phyloP scores from a whole-genome alignment of 306 rosid genomes.

The Prunus fruticosa region DNA sequence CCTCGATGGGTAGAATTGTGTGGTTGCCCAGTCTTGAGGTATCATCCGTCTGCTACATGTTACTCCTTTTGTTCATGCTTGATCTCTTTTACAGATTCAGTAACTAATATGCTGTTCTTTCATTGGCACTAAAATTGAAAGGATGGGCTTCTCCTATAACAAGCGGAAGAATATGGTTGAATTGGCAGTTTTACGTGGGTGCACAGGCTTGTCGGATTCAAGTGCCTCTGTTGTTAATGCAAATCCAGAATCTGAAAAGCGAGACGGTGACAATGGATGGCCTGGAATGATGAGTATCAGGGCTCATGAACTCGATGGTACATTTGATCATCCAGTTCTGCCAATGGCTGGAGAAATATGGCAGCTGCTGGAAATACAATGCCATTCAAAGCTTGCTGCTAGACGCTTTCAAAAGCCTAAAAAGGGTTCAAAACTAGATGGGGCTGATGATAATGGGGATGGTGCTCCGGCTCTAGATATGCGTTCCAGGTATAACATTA shows the following conservation, averaged over 20 bases:
- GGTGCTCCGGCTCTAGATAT: conserved; percentile 58
- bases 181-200: conserved; percentile 87
- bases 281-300: conserved; percentile 99
- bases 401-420: conserved; percentile 87
- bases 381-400: conserved; percentile 93
- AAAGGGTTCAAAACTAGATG: conserved; percentile 78
- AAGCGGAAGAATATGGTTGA: conserved; percentile 94
- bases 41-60: conserved; percentile 19
- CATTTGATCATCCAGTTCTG: conserved; percentile 95
- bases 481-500: conserved; percentile 65
- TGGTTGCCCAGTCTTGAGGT: conserved; percentile 95
- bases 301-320: conserved; percentile 92
- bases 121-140: conserved; percentile 29
- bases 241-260: conserved; percentile 66
- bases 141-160: conserved; percentile 96
- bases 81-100: conserved; percentile 18
- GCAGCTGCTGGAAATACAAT: conserved; percentile 90
- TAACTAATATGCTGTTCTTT: conserved; percentile 27
- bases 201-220: conserved; percentile 62
- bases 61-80: conserved; percentile 15
- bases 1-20: conserved; percentile 96
- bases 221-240: conserved; percentile 48
- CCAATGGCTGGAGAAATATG: conserved; percentile 92
- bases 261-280: conserved; percentile 84
- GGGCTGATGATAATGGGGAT: conserved; percentile 93